Percentiles rank a stretch among this genome's conserved stretches.
Conservation (phyloP, 2,329 filamentous ascomycete species). For the Knoxdaviesia capensis region DNA sequence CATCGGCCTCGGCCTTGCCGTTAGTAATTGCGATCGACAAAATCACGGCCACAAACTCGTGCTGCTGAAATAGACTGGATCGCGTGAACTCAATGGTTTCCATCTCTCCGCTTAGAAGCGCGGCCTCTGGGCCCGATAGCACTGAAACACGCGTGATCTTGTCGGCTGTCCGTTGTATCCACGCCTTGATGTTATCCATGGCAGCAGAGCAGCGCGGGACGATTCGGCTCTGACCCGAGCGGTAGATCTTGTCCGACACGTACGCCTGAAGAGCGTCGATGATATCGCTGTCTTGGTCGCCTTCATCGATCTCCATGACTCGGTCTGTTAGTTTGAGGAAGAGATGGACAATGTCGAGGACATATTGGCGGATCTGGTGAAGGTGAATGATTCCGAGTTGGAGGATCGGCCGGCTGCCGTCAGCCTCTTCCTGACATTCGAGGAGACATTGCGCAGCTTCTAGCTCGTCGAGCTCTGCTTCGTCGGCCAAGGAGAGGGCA, state of each 20-base stretch:
- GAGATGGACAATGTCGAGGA: constrained; percentile 68
- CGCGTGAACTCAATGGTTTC: constrained; percentile 69
- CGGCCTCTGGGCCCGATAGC: constrained; percentile 41
- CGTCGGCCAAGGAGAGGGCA: constrained; percentile 64
- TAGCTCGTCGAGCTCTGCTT: constrained; percentile 76
- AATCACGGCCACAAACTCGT: constrained; percentile 72
- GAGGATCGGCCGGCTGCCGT: constrained; percentile 51
- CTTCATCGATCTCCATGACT: constrained; percentile 30
- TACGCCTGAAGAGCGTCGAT: constrained; percentile 30
- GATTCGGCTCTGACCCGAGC: constrained; percentile 33
- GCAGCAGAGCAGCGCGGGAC: constrained; percentile 54
- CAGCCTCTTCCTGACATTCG: constrained; percentile 48
- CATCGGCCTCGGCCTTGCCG: constrained; percentile 45
- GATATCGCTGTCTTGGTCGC: constrained; percentile 19
- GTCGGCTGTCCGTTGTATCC: constrained; percentile 58
- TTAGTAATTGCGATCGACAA: constrained; percentile 60
- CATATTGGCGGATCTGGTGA: constrained; percentile 64
- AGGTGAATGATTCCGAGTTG: constrained; percentile 72
- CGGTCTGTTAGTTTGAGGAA: constrained; percentile 46
- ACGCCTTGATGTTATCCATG: constrained; percentile 58
- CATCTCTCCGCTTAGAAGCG: constrained; percentile 36
- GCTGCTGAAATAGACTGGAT: constrained; percentile 65
- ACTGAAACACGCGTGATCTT: constrained; percentile 56
- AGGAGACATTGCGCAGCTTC: constrained; percentile 62
- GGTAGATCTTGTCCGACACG: constrained; percentile 34